Conservation (phyloP, 2,329 filamentous ascomycete genomes). For the Penicillium sp. region DNA sequence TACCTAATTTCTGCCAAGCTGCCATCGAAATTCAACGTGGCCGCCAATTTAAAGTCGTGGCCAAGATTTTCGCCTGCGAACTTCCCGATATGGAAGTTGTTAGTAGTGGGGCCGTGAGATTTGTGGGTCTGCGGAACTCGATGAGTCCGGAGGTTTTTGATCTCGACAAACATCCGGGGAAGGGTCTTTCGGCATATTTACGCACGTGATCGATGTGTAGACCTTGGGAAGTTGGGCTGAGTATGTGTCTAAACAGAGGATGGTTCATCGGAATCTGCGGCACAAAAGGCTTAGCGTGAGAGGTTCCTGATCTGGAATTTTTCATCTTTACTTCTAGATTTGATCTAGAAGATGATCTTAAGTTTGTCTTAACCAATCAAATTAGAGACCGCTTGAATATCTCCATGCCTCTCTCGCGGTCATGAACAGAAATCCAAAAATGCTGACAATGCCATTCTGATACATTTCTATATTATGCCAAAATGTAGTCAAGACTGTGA, state of each 20-base stretch:
- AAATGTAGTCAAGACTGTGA: too few species aligned
- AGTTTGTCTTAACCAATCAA: background rate
- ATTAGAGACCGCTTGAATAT: background rate
- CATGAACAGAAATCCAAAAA: too few species aligned
- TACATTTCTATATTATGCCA: too few species aligned
- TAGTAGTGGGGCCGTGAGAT: slow-evolving; percentile 29
- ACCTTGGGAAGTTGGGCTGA: too few species aligned
- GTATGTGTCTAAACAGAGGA: background rate
- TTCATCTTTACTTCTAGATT: background rate
- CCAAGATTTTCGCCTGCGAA: slow-evolving; percentile 16
- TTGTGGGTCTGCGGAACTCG: background rate
- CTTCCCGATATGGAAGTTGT: slow-evolving; percentile 34
- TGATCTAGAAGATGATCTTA: background rate
- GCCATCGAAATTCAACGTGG: background rate
- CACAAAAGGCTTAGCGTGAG: background rate
- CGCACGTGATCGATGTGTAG: background rate
- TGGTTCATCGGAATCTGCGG: background rate
- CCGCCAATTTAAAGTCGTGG: slow-evolving; percentile 9
- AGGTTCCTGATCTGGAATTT: background rate
- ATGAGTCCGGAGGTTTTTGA: background rate
- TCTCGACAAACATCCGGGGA: background rate
- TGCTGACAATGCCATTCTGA: too few species aligned
- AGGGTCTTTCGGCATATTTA: background rate
- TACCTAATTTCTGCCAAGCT: background rate
- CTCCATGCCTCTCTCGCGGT: too few species aligned